phyloP scores from a whole-genome alignment of 2,329 filamentous ascomycete genomes.

The Colletotrichum somersetense region DNA sequence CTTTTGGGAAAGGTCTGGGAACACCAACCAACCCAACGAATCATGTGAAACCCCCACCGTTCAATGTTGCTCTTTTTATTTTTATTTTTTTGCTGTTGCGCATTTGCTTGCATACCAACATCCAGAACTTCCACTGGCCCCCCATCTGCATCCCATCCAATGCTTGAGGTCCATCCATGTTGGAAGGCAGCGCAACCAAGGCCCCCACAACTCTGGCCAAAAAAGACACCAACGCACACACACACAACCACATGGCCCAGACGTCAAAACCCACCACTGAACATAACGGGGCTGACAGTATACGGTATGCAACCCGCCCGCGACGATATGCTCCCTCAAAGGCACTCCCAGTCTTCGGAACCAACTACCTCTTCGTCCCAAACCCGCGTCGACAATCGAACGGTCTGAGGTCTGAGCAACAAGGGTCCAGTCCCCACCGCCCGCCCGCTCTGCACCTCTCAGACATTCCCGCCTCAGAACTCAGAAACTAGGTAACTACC shows the following conservation, averaged over 20 bases:
- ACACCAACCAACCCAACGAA: constrained; percentile 1
- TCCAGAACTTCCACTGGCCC: constrained; percentile 2
- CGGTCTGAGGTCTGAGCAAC: constrained; percentile 19
- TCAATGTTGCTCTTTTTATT: neutral
- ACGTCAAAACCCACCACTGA: neutral
- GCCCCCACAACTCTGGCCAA: neutral
- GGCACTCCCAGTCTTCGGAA: constrained; percentile 7
- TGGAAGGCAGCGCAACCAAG: neutral
- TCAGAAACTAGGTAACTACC: neutral
- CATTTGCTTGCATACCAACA: constrained; percentile 5
- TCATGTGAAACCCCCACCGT: constrained; percentile 2
- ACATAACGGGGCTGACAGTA: constrained; percentile 16
- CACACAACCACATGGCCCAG: neutral
- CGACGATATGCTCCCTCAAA: neutral
- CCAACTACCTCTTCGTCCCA: constrained; percentile 15
- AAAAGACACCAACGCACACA: neutral
- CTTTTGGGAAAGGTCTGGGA: neutral
- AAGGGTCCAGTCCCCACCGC: constrained; percentile 7
- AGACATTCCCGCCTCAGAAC: constrained; percentile 1
- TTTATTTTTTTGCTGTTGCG: neutral
- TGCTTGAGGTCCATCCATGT: neutral
- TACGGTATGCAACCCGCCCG: neutral
- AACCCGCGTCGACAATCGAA: constrained; percentile 2
- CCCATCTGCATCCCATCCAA: neutral
- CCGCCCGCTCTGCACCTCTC: constrained; percentile 6